A percentile compares a stretch with the other conserved stretches of the same genome.
phyloP scores from a whole-genome alignment of 1,139 yeast genomes.

The Yamadazyma diospyri region DNA sequence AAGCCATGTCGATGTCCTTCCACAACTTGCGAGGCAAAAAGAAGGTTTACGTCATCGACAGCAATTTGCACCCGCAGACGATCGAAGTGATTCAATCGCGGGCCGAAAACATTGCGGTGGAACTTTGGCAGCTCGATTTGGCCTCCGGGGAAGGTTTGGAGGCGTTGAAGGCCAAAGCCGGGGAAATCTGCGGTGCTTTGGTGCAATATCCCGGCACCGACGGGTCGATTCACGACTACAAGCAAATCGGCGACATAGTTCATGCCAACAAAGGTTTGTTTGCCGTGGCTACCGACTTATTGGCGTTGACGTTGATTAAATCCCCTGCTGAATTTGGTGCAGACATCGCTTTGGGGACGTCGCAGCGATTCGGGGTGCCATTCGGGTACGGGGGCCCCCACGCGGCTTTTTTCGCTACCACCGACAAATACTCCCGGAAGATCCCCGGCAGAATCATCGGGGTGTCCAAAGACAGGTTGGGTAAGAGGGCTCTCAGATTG shows the following conservation, averaged over 20 bases:
- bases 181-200: conserved; percentile 71
- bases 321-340: conserved; percentile 88
- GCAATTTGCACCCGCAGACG: conserved; percentile 81
- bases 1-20: conserved; percentile 87
- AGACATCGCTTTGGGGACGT: conserved; percentile 87
- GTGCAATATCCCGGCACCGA: conserved; percentile 90
- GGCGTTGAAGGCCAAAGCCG: conserved; percentile 30
- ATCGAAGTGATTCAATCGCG: conserved; percentile 73
- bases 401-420: conserved; percentile 94
- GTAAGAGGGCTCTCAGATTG: conserved; percentile 81
- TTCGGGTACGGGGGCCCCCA: conserved; percentile 99
- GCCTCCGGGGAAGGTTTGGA: conserved; percentile 45
- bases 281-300: conserved; percentile 83
- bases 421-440: conserved; percentile 74
- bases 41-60: conserved; percentile 66
- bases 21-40: conserved; percentile 68
- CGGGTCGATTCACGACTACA: conserved; percentile 62
- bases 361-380: conserved; percentile 97
- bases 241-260: conserved; percentile 56
- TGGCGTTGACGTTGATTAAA: conserved; percentile 80
- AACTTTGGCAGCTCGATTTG: conserved; percentile 58
- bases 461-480: conserved; percentile 85
- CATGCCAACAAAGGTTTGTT: conserved; percentile 74
- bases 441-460: conserved; percentile 97
- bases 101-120: conserved; percentile 70